Evolutionary conservation across 208 protist genomes (phyloP).

Genomic region (Leishmania major): DNA sequence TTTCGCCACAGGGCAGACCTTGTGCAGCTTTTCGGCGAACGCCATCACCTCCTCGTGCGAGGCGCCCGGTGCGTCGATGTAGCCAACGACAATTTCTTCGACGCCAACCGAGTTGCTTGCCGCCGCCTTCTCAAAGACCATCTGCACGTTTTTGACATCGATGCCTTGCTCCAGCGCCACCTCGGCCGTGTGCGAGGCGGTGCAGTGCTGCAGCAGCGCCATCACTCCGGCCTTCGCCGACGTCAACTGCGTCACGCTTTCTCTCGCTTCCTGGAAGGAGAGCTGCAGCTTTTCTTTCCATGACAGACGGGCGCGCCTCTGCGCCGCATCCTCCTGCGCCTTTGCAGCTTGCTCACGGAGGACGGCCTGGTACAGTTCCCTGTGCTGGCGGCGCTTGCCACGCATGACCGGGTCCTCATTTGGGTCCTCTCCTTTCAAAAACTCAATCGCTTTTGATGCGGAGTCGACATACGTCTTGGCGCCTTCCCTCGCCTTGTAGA

Average conservation of each 20-base stretch:
- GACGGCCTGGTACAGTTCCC: slow-evolving; percentile 67
- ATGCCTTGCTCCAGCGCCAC: slow-evolving; percentile 82
- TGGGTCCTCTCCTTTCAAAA: slow-evolving; percentile 50
- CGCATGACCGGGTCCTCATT: slow-evolving; percentile 40
- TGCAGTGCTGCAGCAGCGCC: slow-evolving; percentile 85
- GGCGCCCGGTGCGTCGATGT: slow-evolving; percentile 80
- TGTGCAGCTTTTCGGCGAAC: slow-evolving; percentile 76
- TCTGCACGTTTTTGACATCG: slow-evolving; percentile 76
- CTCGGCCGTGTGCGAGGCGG: slow-evolving; percentile 84
- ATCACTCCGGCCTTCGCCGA: slow-evolving; percentile 71
- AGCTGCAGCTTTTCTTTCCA: slow-evolving; percentile 38
- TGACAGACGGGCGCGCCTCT: slow-evolving; percentile 4
- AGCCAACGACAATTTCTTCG: slow-evolving; percentile 79
- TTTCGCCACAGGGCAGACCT: slow-evolving; percentile 74
- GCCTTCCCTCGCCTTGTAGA: slow-evolving; percentile 23
- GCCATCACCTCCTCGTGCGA: slow-evolving; percentile 73
- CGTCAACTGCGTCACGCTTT: slow-evolving; percentile 47
- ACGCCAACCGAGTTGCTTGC: slow-evolving; percentile 33
- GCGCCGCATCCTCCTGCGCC: slow-evolving; percentile 11
- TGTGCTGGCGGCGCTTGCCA: slow-evolving; percentile 56
- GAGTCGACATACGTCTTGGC: slow-evolving; percentile 42
- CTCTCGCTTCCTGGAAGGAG: slow-evolving; percentile 20
- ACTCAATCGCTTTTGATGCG: slow-evolving; percentile 40
- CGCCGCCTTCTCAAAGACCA: slow-evolving; percentile 68
- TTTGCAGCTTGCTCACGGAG: slow-evolving; percentile 41